Conservation (phyloP, 441 rosid genomes). For the Capsella rubella region DNA sequence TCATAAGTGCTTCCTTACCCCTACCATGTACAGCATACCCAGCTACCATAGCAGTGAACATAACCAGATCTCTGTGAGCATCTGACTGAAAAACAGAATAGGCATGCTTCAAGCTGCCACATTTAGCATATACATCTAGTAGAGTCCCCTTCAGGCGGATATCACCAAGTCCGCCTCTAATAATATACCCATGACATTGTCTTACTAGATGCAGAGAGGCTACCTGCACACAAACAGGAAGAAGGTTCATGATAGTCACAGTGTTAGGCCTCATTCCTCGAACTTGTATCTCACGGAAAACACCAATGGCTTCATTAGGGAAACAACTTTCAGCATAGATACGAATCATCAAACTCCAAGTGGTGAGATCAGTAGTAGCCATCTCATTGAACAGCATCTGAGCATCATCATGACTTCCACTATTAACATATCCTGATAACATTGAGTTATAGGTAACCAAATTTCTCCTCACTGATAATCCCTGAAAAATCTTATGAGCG, state of each 20-base stretch:
- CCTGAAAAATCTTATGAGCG: constrained; percentile 65
- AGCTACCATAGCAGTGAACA: constrained; percentile 79
- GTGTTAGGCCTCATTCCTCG: constrained; percentile 76
- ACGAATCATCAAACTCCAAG: constrained; percentile 86
- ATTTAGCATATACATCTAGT: constrained; percentile 81
- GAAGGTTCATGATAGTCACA: constrained; percentile 76
- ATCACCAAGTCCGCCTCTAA: constrained; percentile 66
- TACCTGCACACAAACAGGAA: constrained; percentile 67
- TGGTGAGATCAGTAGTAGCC: constrained; percentile 63
- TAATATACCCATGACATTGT: constrained; percentile 77
- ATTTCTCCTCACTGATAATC: constrained; percentile 56
- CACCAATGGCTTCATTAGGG: constrained; percentile 59
- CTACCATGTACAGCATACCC: constrained; percentile 87
- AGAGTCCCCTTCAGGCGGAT: constrained; percentile 66
- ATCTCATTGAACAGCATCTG: constrained; percentile 55
- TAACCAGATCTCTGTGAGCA: constrained; percentile 67
- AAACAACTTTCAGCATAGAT: constrained; percentile 63
- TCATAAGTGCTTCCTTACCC: constrained; percentile 76
- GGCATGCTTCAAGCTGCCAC: constrained; percentile 68
- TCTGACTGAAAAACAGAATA: constrained; percentile 61
- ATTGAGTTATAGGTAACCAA: constrained; percentile 69
- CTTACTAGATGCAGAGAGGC: constrained; percentile 64
- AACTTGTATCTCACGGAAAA: constrained; percentile 62
- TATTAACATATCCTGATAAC: constrained; percentile 62
- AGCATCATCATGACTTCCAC: constrained; percentile 64